Evolutionary conservation across 768 basidiomycete species (phyloP), one percentile per base, ranked within the genome.

Genomic region (Roridomyces roridus): DNA sequence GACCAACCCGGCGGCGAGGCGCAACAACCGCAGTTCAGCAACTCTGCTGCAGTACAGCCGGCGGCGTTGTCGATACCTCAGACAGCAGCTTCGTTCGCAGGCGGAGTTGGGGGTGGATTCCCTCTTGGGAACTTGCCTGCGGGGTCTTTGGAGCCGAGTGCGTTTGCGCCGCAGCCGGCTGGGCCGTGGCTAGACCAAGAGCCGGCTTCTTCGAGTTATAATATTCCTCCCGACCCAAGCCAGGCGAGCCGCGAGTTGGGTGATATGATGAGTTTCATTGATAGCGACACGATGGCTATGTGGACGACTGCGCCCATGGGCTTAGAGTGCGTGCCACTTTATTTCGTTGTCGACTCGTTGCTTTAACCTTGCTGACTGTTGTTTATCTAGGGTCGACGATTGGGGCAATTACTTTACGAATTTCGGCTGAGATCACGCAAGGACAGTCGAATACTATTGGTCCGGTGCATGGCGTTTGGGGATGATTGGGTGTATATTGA

Each of bases 251-350:
- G 23, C 17, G 55, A 50, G 39, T 39, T 58, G 24, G 56, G 29
- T 3, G 48, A 47, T 2, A 58, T 57, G 60, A 55, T 62, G 60
- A 46, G 54, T 7, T 24, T 62, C 29, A 58, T 62, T 37, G 61
- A 62, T 17, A 49, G 37, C 26, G 56, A 57, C 36, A 58, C 61
- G 47, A 51, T 62, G 12, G 52, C 56, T 24, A 62, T 62, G 61
- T 62, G 61, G 61, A 54, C 61, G 41, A 58, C 43, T 41, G 61
- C 61, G 48, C 61, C 61, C 0, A 58, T 46, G 21, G 49, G 57
- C 1, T 1, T 58, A 7, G 61, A 62, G 61, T 62, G 17, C 37
- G 60, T 57, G 10, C 23, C 23, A 35, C 6, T 40, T 31, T 18
- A 14, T 9, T 2, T 29, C 6, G 44, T 4, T 47, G 23, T 11